phyloP scores from a whole-genome alignment of 208 protist species.

The Trypanosomatidae sp. region DNA sequence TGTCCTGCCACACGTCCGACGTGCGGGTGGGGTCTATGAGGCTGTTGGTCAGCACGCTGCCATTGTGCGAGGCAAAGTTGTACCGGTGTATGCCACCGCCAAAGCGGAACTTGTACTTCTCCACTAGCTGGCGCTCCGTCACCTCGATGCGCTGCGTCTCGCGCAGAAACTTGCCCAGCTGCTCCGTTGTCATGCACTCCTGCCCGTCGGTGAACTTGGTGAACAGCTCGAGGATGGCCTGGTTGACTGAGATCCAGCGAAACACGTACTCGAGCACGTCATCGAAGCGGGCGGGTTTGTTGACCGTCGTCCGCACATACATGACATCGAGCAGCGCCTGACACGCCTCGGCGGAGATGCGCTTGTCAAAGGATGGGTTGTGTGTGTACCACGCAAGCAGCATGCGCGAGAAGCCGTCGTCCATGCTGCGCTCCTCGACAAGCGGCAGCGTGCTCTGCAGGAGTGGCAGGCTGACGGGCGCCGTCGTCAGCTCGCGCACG shows the following conservation, averaged over 20 bases:
- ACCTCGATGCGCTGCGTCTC: conserved; percentile 52
- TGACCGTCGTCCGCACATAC: conserved; percentile 38
- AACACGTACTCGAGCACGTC: conserved; percentile 50
- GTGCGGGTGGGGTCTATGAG: conserved; percentile 57
- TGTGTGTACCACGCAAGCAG: conserved; percentile 57
- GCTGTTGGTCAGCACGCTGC: conserved; percentile 73
- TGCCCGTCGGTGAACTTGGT: conserved; percentile 46
- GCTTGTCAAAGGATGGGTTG: conserved; percentile 31
- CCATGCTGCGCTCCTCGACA: conserved; percentile 63
- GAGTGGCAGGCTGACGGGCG: conserved; percentile 32
- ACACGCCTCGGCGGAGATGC: conserved; percentile 14
- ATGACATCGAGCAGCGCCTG: conserved; percentile 41
- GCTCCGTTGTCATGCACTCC: conserved; percentile 51
- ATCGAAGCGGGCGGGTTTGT: conserved; percentile 29
- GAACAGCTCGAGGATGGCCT: conserved; percentile 60
- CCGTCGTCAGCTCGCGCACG: conserved; percentile 5
- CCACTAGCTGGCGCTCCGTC: conserved; percentile 55
- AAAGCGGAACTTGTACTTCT: conserved; percentile 83
- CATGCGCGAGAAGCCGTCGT: conserved; percentile 74
- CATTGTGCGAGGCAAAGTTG: conserved; percentile 76
- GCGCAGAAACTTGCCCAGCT: conserved; percentile 65
- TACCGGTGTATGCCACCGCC: conserved; percentile 72
- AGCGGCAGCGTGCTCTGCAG: conserved; percentile 26
- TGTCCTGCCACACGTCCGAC: conserved; percentile 81
- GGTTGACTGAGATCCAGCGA: conserved; percentile 43